These are phyloP conservation scores for Falciphora oryzae DNA, from an alignment of 2,329 filamentous ascomycete genomes.

Conservation along the genomic window DNA sequence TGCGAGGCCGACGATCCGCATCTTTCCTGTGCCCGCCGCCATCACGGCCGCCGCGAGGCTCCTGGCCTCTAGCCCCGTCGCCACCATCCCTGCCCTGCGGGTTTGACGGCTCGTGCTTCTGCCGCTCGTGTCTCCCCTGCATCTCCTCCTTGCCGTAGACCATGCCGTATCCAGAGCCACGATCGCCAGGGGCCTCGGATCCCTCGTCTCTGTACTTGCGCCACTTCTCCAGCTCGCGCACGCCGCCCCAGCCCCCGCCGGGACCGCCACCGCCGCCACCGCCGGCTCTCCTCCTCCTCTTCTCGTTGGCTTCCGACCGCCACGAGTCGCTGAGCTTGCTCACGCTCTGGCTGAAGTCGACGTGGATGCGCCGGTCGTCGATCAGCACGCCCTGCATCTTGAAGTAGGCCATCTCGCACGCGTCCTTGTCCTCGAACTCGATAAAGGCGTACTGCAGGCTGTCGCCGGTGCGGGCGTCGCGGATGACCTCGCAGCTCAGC, in stretches of 20 bases:
- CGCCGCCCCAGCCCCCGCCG: constrained; percentile 78
- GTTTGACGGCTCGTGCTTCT: constrained; percentile 21
- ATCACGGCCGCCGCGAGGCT: constrained; percentile 6
- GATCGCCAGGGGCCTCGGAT: constrained; percentile 33
- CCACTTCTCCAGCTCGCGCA: constrained; percentile 81
- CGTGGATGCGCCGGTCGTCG: constrained; percentile 94
- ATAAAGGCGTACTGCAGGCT: constrained; percentile 97
- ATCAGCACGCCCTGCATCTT: constrained; percentile 99
- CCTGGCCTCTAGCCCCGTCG: constrained; percentile 16
- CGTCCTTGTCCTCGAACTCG: constrained; percentile 87
- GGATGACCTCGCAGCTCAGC: constrained; percentile 89
- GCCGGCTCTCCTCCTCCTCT: constrained; percentile 52
- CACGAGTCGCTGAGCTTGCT: constrained; percentile 82
- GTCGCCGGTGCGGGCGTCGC: constrained; percentile 89
- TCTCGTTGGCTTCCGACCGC: constrained; percentile 79
- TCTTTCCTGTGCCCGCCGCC: constrained; percentile 24
- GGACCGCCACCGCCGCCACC: constrained; percentile 32
- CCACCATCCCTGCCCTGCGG: constrained; percentile 17
- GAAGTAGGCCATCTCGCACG: constrained; percentile 93
- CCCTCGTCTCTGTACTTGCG: constrained; percentile 73
- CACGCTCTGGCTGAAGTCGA: constrained; percentile 96
- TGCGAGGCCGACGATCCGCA: constrained; percentile 20
- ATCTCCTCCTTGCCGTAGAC: constrained; percentile 73
- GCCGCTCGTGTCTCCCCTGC: constrained; percentile 41
- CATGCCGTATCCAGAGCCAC: constrained; percentile 58